Base-by-base conservation (phyloP, 1,284 basidiomycete genomes). In the Rhodotorula sp. region DNA sequence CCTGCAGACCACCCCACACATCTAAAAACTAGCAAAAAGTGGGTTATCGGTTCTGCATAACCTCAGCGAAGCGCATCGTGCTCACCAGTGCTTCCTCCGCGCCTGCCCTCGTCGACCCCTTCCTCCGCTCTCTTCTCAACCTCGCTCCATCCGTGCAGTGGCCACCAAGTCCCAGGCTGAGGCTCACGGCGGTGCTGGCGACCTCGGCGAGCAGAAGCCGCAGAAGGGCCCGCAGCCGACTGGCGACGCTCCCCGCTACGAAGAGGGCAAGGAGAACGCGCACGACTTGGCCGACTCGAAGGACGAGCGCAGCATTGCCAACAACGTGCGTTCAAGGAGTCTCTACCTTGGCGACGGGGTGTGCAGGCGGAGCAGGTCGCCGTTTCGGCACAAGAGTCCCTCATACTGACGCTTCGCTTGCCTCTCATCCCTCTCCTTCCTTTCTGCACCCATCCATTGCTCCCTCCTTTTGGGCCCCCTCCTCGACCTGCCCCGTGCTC, bases 261-360 rank as follows among this genome's bases (percentile, higher is more conserved):
- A 73, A 61, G 65, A 71, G 56, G 74, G 74, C 46, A 68, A 71
- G 66, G 67, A 70, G 51, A 44, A 64, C 59, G 61, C 69, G 18
- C 74, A 75, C 71, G 24, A 61, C 18, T 20, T 28, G 10, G 63
- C 52, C 62, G 74, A 75, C 66, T 52, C 54, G 22, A 73, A 59
- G 34, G 74, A 75, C 67, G 66, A 73, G 69, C 66, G 73, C n/a
- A 62, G 57, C 40, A 63, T 67, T 51, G 71, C 73, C 58, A 73
- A 75, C 71, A 65, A 56, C 47, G 72, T 73, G 28, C 34, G 71
- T 64, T n/a, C 47, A 11, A 7, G 24, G 26, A n/a, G 40, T 8
- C 52, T 20, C 48, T 34, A 13, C 2, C n/a, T 2, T 4, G 15
- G 22, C 18, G 5, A 9, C 26, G 16, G 13, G 16, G n/a, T 11